Evolutionary conservation across 163 green algal species (phyloP).

Genomic region (Coccomyxa subellipsoidea): DNA sequence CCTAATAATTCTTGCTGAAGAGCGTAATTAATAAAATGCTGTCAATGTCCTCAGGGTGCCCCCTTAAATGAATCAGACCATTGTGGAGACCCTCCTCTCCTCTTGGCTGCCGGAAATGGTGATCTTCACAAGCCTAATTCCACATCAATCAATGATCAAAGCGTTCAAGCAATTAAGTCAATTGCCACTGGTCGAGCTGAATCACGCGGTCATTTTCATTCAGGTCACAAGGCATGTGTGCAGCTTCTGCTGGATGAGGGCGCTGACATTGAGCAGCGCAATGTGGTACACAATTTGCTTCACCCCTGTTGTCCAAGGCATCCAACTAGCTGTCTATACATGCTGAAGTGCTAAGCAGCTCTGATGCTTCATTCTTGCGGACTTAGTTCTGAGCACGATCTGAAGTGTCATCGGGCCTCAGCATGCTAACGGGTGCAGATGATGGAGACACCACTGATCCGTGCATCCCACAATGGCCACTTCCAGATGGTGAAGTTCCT

Average conservation of each 20-base stretch:
- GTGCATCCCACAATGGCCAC: constrained; percentile 90
- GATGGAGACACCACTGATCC: constrained; percentile 83
- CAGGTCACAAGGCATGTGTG: constrained; percentile 74
- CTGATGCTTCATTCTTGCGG: too few species aligned
- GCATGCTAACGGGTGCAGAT: constrained; percentile 54
- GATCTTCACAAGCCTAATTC: too few species aligned
- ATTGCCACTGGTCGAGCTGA: too few species aligned
- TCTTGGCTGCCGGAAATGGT: constrained; percentile 89
- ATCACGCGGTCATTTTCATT: too few species aligned
- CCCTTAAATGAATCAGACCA: constrained; percentile 93
- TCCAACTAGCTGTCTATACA: too few species aligned
- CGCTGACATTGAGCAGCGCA: constrained; percentile 89
- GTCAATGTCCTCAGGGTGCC: constrained; percentile 60
- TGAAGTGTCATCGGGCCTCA: neutral
- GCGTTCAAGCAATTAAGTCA: too few species aligned
- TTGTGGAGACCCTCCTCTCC: constrained; percentile 89
- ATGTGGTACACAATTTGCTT: constrained; percentile 62
- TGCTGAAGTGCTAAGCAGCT: too few species aligned
- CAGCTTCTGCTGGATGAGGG: constrained; percentile 85
- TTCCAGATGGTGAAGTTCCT: constrained; percentile 76
- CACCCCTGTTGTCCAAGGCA: too few species aligned
- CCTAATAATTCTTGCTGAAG: too few species aligned
- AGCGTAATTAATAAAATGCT: neutral
- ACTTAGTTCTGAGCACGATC: too few species aligned
- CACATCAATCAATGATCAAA: too few species aligned